Percentiles rank a stretch among this genome's conserved stretches.
These are phyloP conservation scores for Trichoderma asperelloides DNA, from an alignment of 495 filamentous ascomycete species.

Conservation along the genomic window DNA sequence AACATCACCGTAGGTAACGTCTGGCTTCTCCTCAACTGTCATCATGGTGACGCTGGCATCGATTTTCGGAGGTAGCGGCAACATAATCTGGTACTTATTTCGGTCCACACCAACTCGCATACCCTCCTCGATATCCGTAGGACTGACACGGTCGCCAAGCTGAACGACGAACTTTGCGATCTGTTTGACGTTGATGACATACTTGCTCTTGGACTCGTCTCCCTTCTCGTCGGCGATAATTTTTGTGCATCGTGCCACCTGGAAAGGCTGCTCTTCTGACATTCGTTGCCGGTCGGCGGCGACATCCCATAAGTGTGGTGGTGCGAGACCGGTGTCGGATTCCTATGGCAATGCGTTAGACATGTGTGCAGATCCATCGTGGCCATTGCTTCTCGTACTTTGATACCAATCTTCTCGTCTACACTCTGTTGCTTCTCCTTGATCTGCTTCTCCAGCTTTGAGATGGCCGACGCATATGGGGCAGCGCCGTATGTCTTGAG, in stretches of 20 bases:
- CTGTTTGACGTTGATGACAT: conserved; percentile 99
- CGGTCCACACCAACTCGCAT: conserved; percentile 98
- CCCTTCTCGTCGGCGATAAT: conserved; percentile 91
- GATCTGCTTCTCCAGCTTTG: conserved; percentile 96
- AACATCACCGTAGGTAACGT: conserved; percentile 98
- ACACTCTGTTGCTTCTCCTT: conserved; percentile 94
- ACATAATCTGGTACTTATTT: conserved; percentile 97
- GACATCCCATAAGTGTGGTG: conserved; percentile 97
- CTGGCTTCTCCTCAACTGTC: conserved; percentile 99
- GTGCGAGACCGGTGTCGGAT: conserved; percentile 95
- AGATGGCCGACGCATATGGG: conserved; percentile 83
- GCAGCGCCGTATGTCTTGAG: conserved; percentile 98
- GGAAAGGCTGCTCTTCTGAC: conserved; percentile 94
- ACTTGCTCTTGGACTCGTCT: conserved; percentile 96
- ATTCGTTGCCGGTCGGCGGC: conserved; percentile 96
- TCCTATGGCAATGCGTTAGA: conserved; percentile 45
- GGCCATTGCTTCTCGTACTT: conserved; percentile 22
- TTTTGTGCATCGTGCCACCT: conserved; percentile 97
- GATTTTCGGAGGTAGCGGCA: conserved; percentile 97
- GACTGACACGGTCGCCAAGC: conserved; percentile 90
- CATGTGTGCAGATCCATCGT: not conserved
- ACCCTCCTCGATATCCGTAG: conserved; percentile 98
- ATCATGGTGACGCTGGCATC: conserved; percentile 99
- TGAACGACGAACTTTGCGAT: conserved; percentile 99
- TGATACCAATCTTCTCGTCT: conserved; percentile 88